Percentiles rank a stretch among this genome's conserved stretches.
These are phyloP conservation scores for Fusarium nematophilum DNA, from an alignment of 2,329 filamentous ascomycete species.

Conservation along the genomic window DNA sequence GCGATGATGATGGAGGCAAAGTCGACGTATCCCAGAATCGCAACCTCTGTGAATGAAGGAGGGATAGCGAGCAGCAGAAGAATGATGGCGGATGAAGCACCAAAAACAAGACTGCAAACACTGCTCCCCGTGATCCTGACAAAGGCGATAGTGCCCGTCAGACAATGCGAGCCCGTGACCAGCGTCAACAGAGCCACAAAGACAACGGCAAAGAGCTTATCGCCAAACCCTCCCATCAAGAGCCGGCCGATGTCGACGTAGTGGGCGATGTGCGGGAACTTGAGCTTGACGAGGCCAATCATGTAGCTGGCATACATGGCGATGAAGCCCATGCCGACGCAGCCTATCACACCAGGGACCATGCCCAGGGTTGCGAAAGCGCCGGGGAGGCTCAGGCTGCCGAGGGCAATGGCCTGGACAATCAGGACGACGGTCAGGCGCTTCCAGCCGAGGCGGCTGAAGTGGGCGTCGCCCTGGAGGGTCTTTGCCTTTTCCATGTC, in stretches of 20 bases:
- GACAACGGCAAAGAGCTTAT: background rate
- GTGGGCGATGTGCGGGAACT: conserved; percentile 1
- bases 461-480: background rate
- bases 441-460: background rate
- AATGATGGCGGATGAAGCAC: background rate
- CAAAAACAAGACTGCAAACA: background rate
- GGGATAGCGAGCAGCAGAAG: background rate
- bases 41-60: conserved; percentile 4
- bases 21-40: conserved; percentile 1
- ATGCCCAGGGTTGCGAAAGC: too few relatives aligned
- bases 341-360: too few relatives aligned
- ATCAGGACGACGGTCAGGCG: background rate
- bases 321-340: background rate
- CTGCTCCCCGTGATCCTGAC: background rate
- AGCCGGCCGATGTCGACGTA: conserved; percentile 3
- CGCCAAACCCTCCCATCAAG: background rate
- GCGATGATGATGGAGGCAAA: background rate
- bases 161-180: background rate
- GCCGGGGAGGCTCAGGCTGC: too few relatives aligned
- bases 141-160: conserved; percentile 6
- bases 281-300: conserved; percentile 2
- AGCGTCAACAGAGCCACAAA: background rate
- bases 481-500: conserved; percentile 6
- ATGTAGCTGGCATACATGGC: conserved; percentile 8
- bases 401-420: background rate